Evolutionary conservation across 2,329 filamentous ascomycete species (phyloP).

Genomic region (Neocatenulostroma microsporum): DNA sequence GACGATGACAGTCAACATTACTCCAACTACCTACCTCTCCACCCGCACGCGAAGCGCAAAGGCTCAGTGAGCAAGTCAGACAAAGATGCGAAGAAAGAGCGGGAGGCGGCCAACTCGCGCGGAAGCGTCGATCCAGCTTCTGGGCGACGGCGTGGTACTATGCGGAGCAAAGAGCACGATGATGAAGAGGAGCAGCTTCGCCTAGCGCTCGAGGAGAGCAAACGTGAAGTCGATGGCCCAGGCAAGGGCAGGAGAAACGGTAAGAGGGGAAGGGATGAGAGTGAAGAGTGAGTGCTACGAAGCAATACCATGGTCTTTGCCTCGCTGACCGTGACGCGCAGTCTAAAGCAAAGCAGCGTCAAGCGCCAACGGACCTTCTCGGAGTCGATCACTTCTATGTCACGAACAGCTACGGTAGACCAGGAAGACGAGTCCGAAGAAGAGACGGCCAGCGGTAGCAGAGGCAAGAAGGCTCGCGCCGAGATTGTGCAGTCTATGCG

Average conservation of each 20-base stretch:
- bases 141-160: constrained; percentile 83
- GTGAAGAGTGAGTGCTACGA: constrained; percentile 71
- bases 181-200: constrained; percentile 88
- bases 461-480: constrained; percentile 37
- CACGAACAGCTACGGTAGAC: constrained; percentile 40
- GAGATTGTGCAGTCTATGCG: constrained; percentile 45
- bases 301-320: background rate
- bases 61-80: constrained; percentile 59
- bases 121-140: constrained; percentile 49
- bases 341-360: constrained; percentile 58
- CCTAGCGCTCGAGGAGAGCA: constrained; percentile 90
- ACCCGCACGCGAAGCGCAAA: constrained; percentile 50
- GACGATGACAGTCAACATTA: constrained; percentile 48
- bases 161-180: constrained; percentile 95
- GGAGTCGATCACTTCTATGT: constrained; percentile 50
- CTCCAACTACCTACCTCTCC: constrained; percentile 55
- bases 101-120: constrained; percentile 45
- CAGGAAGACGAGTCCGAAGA: constrained; percentile 74
- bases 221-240: constrained; percentile 61
- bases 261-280: constrained; percentile 83
- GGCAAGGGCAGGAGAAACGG: constrained; percentile 53
- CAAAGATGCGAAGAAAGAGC: constrained; percentile 48
- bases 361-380: constrained; percentile 83
- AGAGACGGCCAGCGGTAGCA: constrained; percentile 35
- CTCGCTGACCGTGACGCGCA: constrained; percentile 31